phyloP scores from a whole-genome alignment of 768 basidiomycete species.

The Boletus sp. region DNA sequence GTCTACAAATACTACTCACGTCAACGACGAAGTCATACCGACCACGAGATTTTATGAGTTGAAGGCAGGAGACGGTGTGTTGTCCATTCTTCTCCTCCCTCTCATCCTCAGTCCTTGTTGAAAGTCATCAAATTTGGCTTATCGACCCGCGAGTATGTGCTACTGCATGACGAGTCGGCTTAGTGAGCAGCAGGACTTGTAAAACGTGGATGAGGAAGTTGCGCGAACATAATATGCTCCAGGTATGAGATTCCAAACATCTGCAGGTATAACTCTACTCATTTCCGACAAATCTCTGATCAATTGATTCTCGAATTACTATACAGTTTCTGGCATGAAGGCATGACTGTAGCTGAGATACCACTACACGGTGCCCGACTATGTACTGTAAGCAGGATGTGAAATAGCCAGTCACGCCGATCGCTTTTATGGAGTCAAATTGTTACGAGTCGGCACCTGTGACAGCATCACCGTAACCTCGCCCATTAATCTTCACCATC shows the following conservation, averaged over 20 bases:
- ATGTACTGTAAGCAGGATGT: neutral
- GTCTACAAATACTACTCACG: conserved; percentile 94
- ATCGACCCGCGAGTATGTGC: conserved; percentile 79
- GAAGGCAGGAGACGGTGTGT: conserved; percentile 71
- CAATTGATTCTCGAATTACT: neutral
- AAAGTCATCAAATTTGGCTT: conserved; percentile 85
- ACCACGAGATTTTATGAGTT: conserved; percentile 85
- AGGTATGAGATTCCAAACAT: neutral
- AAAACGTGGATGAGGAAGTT: neutral
- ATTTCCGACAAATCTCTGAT: neutral
- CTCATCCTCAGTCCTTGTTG: conserved; percentile 9
- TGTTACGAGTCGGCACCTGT: neutral
- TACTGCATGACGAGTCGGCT: conserved; percentile 74
- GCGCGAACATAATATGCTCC: neutral
- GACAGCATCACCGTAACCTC: neutral
- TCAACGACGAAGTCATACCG: conserved; percentile 86
- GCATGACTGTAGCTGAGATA: neutral
- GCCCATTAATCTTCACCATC: neutral
- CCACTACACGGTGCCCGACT: neutral
- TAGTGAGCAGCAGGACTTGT: conserved; percentile 21
- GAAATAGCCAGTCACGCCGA: neutral
- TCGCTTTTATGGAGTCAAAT: neutral
- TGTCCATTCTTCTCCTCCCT: neutral
- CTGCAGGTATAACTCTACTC: neutral
- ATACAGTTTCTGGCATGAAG: neutral